phyloP scores from a whole-genome alignment of 2,329 filamentous ascomycete genomes.

The Amphichorda felina region DNA sequence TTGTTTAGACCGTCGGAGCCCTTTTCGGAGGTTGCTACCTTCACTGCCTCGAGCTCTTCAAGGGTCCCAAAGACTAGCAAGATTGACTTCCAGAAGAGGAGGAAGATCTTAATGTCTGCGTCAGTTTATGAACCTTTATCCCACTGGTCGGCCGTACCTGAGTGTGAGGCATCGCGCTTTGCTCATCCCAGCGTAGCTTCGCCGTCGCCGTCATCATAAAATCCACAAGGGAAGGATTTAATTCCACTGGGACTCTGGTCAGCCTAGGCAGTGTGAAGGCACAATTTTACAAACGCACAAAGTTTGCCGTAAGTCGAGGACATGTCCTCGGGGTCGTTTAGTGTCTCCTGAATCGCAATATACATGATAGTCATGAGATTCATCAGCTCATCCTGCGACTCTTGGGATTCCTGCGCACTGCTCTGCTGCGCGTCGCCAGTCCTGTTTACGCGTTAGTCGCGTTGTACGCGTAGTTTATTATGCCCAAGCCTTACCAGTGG shows the following conservation, averaged over 20 bases:
- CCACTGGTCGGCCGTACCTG: no score
- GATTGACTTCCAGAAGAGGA: constrained; percentile 87
- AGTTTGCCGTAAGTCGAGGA: constrained; percentile 33
- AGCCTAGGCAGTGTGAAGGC: constrained; percentile 5
- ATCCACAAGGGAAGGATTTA: constrained; percentile 58
- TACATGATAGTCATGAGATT: constrained; percentile 55
- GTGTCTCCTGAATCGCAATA: constrained; percentile 42
- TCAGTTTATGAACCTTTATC: no score
- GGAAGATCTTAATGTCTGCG: constrained; percentile 50
- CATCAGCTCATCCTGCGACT: constrained; percentile 47
- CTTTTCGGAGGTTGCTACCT: constrained; percentile 56
- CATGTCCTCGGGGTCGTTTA: constrained; percentile 40
- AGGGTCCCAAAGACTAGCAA: constrained; percentile 77
- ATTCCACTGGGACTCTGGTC: constrained; percentile 26
- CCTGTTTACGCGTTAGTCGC: constrained; percentile 23
- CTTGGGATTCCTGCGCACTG: constrained; percentile 36
- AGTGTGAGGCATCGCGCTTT: constrained; percentile 46
- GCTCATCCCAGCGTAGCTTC: constrained; percentile 63
- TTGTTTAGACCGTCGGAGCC: constrained; percentile 49
- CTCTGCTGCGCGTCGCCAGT: constrained; percentile 31
- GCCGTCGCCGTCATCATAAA: constrained; percentile 60
- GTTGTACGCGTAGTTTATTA: constrained; percentile 2
- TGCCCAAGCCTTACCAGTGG: constrained; percentile 31
- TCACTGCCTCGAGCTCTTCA: constrained; percentile 59
- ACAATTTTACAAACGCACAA: constrained; percentile 24